A percentile compares a stretch with the other conserved stretches of the same genome.
phyloP scores from a whole-genome alignment of 148 eudicot genomes.

The Bassia scoparia region DNA sequence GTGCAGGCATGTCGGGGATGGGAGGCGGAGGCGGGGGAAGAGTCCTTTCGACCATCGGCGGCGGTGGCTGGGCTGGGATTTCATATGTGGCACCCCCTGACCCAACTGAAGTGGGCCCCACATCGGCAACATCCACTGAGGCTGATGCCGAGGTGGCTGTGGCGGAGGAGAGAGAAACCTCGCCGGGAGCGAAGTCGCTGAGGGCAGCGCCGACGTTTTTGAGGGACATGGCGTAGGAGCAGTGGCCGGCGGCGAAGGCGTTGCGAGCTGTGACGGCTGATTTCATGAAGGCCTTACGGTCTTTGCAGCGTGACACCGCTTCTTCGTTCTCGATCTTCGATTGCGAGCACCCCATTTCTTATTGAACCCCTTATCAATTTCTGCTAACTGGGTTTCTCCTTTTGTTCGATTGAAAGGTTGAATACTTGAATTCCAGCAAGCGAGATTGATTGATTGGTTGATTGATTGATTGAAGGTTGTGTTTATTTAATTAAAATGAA shows the following conservation, averaged over 20 bases:
- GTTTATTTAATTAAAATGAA: background rate
- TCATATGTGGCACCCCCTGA: conserved; percentile 5
- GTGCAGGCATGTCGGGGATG: conserved; percentile 21
- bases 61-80: background rate
- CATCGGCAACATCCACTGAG: conserved; percentile 23
- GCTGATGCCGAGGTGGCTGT: conserved; percentile 11
- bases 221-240: conserved; percentile 51
- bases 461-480: too few relatives aligned
- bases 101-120: background rate
- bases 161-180: conserved; percentile 21
- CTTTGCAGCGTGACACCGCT: conserved; percentile 72
- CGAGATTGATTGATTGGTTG: too few relatives aligned
- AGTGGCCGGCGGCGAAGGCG: conserved; percentile 79
- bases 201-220: conserved; percentile 82
- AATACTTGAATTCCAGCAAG: background rate
- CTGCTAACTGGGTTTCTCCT: background rate
- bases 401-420: background rate
- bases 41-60: conserved; percentile 1
- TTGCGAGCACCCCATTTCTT: conserved; percentile 70
- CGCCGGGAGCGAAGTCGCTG: conserved; percentile 63
- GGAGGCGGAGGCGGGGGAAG: conserved; percentile 38
- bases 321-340: conserved; percentile 96
- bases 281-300: conserved; percentile 52
- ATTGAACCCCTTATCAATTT: background rate
- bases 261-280: conserved; percentile 62